Base-by-base conservation (phyloP, 306 rosid species). In the Purshia tridentata region DNA sequence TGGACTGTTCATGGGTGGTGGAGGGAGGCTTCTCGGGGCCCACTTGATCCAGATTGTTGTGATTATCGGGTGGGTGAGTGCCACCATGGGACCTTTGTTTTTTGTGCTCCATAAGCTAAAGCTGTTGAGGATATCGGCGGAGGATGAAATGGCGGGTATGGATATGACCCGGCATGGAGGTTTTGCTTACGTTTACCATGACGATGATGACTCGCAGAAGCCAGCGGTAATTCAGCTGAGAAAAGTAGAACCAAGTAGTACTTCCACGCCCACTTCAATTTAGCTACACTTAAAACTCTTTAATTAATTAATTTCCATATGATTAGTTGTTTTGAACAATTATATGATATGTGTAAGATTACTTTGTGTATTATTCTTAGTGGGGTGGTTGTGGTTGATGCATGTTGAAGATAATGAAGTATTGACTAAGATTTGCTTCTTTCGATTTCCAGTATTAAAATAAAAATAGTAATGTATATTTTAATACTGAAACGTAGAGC, bases 111-210 rank as follows among this genome's bases (percentile, higher is more conserved):
- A 84, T 14, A 93, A 88, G 65, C 79, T 93, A 9, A 85, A 88
- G 4, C 75, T 93, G 40, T 65, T 93, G 42, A 74, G 98, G 71
- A 91, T 93, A 53, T 91, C 98, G 0, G 15, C 77, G 0, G 97
- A 89, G 62, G 98, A 93, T 29, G 97, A 93, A 41, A 85, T 89
- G 75, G 92, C 93, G 64, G 98, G 98, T 39, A 91, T 93, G 98
- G 98, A 93, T 80, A 9, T 91, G 80, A 93, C 98, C 80, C 92
- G 98, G 1, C 98, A 93, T 15, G 98, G 98, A 2, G 98, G 98
- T 5, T 89, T 89, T 53, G 98, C 98, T 2, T 93, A 93, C 66
- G 87, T 73, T 0, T 88, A 87, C 68, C 81, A 77, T 8, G 90
- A 81, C 0, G 92, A 89, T 4, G 89, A 82, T 9, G 90, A 83